A percentile compares a stretch with the other conserved stretches of the same genome.
Evolutionary conservation across 345 rosid species (phyloP).

Genomic region (Populus tremula): DNA sequence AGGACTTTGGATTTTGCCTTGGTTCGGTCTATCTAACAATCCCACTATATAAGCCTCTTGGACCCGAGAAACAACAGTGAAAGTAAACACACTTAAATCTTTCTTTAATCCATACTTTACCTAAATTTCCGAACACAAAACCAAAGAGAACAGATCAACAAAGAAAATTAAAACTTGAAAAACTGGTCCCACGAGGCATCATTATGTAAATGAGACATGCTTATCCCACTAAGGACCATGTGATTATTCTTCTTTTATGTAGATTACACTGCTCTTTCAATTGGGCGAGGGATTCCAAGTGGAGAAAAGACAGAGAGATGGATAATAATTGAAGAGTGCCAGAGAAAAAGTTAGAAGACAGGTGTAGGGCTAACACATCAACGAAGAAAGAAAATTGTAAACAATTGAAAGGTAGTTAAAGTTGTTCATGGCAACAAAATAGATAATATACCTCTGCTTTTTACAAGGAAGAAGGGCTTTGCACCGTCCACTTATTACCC

Average conservation of each 20-base stretch:
- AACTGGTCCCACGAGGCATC: background rate
- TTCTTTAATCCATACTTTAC: background rate
- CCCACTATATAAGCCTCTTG: background rate
- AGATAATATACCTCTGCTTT: background rate
- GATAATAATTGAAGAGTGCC: background rate
- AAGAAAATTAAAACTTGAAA: background rate
- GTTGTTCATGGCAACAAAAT: conserved; percentile 7
- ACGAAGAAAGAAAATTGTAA: conserved; percentile 1
- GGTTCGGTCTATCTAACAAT: background rate
- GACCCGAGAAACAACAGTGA: background rate
- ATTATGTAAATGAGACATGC: conserved; percentile 7
- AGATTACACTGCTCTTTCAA: background rate
- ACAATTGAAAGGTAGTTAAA: conserved; percentile 18
- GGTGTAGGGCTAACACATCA: conserved; percentile 9
- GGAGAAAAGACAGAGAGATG: background rate
- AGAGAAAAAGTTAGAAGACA: background rate
- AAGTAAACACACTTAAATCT: background rate
- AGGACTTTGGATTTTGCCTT: background rate
- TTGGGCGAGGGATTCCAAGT: background rate
- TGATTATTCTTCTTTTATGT: conserved; percentile 1
- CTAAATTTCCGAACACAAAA: background rate
- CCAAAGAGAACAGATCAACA: conserved; percentile 7
- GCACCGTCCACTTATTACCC: conserved; percentile 27
- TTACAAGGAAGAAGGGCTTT: conserved; percentile 6
- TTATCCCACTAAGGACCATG: conserved; percentile 8